phyloP scores from a whole-genome alignment of 164 flowering plant species.

The Saururus chinensis region DNA sequence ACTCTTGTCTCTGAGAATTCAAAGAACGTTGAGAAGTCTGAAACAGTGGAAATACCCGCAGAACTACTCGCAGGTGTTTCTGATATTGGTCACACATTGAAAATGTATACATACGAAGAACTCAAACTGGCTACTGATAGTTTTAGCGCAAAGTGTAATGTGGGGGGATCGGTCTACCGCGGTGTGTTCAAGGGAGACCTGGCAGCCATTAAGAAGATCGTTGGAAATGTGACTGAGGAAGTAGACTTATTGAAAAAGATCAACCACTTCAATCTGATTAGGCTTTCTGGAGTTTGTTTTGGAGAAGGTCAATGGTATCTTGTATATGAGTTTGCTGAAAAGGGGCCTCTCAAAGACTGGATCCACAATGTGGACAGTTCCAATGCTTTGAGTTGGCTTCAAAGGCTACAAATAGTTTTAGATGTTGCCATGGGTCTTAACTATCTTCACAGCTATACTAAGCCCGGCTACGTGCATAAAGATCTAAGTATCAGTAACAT shows the following conservation, averaged over 20 bases:
- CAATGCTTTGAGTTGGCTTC: constrained; percentile 43
- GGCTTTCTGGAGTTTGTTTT: constrained; percentile 50
- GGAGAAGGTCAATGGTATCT: constrained; percentile 48
- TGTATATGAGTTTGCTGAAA: constrained; percentile 59
- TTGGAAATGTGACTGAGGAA: constrained; percentile 53
- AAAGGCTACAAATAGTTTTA: constrained; percentile 49
- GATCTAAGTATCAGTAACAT: constrained; percentile 53
- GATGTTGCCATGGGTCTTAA: constrained; percentile 69
- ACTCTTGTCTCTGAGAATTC: constrained; percentile 3
- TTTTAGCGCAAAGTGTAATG: constrained; percentile 37
- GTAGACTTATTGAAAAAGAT: constrained; percentile 44
- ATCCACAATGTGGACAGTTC: constrained; percentile 19
- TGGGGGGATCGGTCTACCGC: constrained; percentile 55
- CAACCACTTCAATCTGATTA: constrained; percentile 59
- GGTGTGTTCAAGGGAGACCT: constrained; percentile 44
- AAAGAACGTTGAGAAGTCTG: constrained; percentile 20
- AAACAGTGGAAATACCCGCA: constrained; percentile 14
- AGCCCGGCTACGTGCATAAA: constrained; percentile 67
- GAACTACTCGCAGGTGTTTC: constrained; percentile 30
- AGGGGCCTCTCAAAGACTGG: constrained; percentile 66
- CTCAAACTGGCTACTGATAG: constrained; percentile 47
- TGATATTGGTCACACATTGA: constrained; percentile 29
- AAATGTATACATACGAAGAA: constrained; percentile 47
- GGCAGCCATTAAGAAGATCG: constrained; percentile 54
- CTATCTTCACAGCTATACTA: constrained; percentile 63